Evolutionary conservation across 2,329 filamentous ascomycete genomes (phyloP).

Genomic region (Leptoxyphium fumago): DNA sequence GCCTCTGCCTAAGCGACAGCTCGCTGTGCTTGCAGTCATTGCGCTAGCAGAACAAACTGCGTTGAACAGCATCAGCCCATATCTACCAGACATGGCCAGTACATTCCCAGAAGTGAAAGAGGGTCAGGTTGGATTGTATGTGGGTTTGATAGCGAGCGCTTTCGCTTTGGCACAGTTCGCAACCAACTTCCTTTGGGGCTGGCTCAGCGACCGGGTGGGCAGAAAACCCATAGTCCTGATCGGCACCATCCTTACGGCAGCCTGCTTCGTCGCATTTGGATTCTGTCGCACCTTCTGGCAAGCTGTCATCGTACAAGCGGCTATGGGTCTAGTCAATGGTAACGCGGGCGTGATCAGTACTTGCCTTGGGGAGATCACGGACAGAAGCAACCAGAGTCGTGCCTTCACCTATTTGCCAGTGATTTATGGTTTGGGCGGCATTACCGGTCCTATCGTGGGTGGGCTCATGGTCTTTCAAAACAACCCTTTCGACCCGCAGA

Average conservation of each 20-base stretch:
- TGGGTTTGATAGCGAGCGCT: slow-evolving; percentile 75
- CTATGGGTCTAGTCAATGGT: slow-evolving; percentile 89
- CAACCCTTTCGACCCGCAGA: slow-evolving; percentile 38
- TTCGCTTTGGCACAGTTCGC: slow-evolving; percentile 87
- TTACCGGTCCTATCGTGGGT: slow-evolving; percentile 83
- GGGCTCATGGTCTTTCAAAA: slow-evolving; percentile 60
- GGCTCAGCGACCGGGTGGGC: slow-evolving; percentile 63
- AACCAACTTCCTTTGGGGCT: slow-evolving; percentile 87
- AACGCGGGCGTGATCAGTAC: slow-evolving; percentile 92
- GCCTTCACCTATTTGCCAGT: slow-evolving; percentile 92
- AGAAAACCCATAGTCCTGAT: slow-evolving; percentile 69
- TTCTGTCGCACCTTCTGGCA: slow-evolving; percentile 75
- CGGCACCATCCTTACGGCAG: slow-evolving; percentile 69
- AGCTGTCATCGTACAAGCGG: slow-evolving; percentile 66
- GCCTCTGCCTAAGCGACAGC: slow-evolving; percentile 68
- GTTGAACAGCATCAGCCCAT: slow-evolving; percentile 89
- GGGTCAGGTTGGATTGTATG: slow-evolving; percentile 65
- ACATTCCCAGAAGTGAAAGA: slow-evolving; percentile 67
- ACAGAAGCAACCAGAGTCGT: slow-evolving; percentile 81
- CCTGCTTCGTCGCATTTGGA: slow-evolving; percentile 74
- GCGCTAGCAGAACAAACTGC: slow-evolving; percentile 91
- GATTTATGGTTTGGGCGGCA: slow-evolving; percentile 88
- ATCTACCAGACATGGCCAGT: slow-evolving; percentile 82
- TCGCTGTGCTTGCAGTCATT: slow-evolving; percentile 72
- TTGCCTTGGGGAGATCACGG: slow-evolving; percentile 86